These are phyloP conservation scores for Kluyveromyces nonfermentans DNA, from an alignment of 805 yeast species.

Conservation along the genomic window DNA sequence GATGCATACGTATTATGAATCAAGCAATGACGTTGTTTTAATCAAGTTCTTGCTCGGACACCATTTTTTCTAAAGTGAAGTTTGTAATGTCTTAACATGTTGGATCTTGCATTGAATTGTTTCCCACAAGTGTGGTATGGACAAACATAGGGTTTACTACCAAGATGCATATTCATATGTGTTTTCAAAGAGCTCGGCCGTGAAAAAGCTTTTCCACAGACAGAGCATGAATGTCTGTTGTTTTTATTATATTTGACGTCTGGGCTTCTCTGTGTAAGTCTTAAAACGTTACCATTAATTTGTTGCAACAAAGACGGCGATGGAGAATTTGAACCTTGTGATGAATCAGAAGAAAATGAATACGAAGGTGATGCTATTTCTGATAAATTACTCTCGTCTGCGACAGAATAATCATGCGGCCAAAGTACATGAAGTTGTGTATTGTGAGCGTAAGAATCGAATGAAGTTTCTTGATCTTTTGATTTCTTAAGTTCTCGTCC, in stretches of 20 bases:
- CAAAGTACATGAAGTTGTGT: background rate
- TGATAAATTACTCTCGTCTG: background rate
- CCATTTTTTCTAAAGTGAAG: conserved; percentile 14
- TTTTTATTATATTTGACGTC: too few relatives aligned
- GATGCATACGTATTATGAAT: background rate
- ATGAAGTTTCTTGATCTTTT: background rate
- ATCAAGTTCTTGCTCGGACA: background rate
- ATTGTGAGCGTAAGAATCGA: background rate
- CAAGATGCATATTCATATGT: conserved; percentile 75
- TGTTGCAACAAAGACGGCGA: background rate
- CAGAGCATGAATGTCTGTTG: conserved; percentile 42
- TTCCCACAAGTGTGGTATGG: conserved; percentile 50
- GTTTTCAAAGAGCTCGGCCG: conserved; percentile 84
- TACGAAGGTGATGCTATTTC: background rate
- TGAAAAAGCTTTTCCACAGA: conserved; percentile 68
- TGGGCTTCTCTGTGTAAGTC: too few relatives aligned
- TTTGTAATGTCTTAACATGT: conserved; percentile 25
- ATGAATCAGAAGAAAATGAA: background rate
- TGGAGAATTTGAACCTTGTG: background rate
- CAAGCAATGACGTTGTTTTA: background rate
- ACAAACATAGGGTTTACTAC: conserved; percentile 83
- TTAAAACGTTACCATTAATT: background rate
- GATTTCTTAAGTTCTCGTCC: background rate
- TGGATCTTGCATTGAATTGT: conserved; percentile 38
- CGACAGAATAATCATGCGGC: background rate